Conservation (phyloP, 371 early-diverging fungal genomes). For the Mucor sp. region DNA sequence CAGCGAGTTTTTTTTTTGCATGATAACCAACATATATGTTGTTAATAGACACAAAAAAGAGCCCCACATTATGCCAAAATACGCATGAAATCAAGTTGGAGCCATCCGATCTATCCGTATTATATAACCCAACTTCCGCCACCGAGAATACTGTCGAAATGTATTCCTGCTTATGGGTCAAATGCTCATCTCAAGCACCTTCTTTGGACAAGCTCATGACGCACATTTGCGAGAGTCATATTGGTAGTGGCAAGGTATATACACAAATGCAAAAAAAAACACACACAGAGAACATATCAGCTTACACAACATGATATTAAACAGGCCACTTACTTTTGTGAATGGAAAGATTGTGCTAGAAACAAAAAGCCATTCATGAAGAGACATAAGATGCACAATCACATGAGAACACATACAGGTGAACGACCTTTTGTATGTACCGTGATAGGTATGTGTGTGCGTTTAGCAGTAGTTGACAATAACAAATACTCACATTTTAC, state of each 20-base stretch:
- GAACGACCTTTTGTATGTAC: slow-evolving; percentile 67
- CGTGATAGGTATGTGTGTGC: slow-evolving; percentile 18
- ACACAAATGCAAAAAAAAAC: not conserved
- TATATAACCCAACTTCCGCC: not conserved
- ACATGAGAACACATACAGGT: slow-evolving; percentile 87
- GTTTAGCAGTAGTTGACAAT: not conserved
- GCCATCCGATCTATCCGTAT: not conserved
- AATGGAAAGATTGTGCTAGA: slow-evolving; percentile 82
- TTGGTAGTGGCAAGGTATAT: slow-evolving; percentile 33
- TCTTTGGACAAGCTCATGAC: slow-evolving; percentile 49
- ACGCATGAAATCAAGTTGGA: not conserved
- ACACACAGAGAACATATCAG: too few relatives aligned
- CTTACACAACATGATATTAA: not conserved
- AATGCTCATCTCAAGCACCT: slow-evolving; percentile 56
- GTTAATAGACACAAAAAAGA: not conserved
- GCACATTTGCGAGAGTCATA: slow-evolving; percentile 27
- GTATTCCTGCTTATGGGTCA: slow-evolving; percentile 62
- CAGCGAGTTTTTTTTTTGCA: not conserved
- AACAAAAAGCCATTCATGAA: slow-evolving; percentile 81
- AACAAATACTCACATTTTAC: not conserved
- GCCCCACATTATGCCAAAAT: not conserved
- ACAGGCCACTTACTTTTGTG: slow-evolving; percentile 75
- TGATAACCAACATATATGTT: not conserved
- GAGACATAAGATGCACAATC: slow-evolving; percentile 89
- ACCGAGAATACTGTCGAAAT: slow-evolving; percentile 9